Conservation (phyloP, 148 eudicot species). For the Rhododendron molle region DNA sequence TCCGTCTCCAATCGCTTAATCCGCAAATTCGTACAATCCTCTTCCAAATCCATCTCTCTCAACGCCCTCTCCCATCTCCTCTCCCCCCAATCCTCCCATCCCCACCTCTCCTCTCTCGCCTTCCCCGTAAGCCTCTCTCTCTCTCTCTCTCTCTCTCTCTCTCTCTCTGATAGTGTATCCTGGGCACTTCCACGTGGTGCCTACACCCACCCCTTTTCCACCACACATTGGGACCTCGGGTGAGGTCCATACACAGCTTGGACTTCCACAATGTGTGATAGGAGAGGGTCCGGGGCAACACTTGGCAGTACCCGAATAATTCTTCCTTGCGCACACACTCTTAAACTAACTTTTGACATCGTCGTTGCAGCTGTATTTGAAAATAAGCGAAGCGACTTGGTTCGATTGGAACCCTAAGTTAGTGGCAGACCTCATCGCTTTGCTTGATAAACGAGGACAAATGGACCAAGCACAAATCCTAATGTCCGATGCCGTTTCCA, state of each 20-base stretch:
- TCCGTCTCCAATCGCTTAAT: slow-evolving; percentile 37
- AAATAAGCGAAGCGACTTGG: slow-evolving; percentile 57
- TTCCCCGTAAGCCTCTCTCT: slow-evolving; percentile 42
- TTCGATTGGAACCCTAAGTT: slow-evolving; percentile 82
- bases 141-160: slow-evolving; percentile 9
- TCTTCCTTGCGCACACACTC: too few relatives aligned
- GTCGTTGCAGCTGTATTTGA: slow-evolving; percentile 54
- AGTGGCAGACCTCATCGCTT: slow-evolving; percentile 56
- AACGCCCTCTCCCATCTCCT: slow-evolving; percentile 63
- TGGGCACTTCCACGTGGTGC: too few relatives aligned
- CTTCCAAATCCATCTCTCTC: slow-evolving; percentile 47
- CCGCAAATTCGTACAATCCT: slow-evolving; percentile 53
- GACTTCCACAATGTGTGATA: too few relatives aligned
- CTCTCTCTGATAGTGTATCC: slow-evolving; percentile 7
- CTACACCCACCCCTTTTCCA: too few relatives aligned
- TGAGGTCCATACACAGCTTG: too few relatives aligned
- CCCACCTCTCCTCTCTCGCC: slow-evolving; percentile 50
- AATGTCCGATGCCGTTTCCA: slow-evolving; percentile 37
- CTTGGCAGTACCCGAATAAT: too few relatives aligned
- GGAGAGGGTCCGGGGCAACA: too few relatives aligned
- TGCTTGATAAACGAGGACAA: slow-evolving; percentile 42
- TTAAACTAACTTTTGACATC: not conserved
- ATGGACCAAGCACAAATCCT: slow-evolving; percentile 45
- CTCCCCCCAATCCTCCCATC: slow-evolving; percentile 38
- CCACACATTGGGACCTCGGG: not conserved